Evolutionary conservation across 2,329 filamentous ascomycete species (phyloP).

Genomic region (Thielaviopsis euricoi): DNA sequence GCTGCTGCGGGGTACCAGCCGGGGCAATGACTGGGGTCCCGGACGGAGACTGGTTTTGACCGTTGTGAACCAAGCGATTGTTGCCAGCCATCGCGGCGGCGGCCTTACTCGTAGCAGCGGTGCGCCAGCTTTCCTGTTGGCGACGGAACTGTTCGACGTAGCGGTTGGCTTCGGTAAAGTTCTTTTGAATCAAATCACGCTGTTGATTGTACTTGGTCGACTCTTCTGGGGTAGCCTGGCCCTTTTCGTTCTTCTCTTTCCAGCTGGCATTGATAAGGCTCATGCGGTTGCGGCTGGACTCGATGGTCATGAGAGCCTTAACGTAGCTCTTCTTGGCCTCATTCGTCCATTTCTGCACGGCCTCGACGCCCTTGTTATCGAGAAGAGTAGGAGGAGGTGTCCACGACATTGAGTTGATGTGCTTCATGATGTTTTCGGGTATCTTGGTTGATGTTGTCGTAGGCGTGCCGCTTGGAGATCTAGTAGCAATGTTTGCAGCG

Average conservation of each 20-base stretch:
- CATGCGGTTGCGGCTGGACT: conserved; percentile 26
- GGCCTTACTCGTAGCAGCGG: conserved; percentile 4
- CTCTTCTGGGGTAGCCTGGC: conserved; percentile 28
- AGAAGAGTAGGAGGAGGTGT: conserved; percentile 25
- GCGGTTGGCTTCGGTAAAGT: conserved; percentile 28
- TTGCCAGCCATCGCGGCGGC: conserved; percentile 7
- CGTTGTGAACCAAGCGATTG: conserved; percentile 3
- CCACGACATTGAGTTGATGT: conserved; percentile 32
- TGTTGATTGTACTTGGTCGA: conserved; percentile 29
- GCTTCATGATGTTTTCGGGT: conserved; percentile 28
- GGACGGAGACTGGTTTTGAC: neutral
- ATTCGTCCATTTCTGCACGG: conserved; percentile 29
- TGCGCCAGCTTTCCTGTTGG: conserved; percentile 23
- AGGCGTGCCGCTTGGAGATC: conserved; percentile 14
- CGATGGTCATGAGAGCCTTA: conserved; percentile 33
- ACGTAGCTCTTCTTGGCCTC: conserved; percentile 31
- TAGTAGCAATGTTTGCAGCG: conserved; percentile 14
- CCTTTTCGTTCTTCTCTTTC: conserved; percentile 26
- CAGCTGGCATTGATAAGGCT: conserved; percentile 25
- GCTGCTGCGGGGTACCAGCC: neutral
- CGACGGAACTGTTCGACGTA: conserved; percentile 33
- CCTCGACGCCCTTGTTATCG: conserved; percentile 26
- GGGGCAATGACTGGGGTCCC: neutral
- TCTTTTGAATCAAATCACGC: conserved; percentile 28
- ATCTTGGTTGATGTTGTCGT: conserved; percentile 20